phyloP scores from a whole-genome alignment of 2,329 filamentous ascomycete species.

The Talaromyces funiculosus region DNA sequence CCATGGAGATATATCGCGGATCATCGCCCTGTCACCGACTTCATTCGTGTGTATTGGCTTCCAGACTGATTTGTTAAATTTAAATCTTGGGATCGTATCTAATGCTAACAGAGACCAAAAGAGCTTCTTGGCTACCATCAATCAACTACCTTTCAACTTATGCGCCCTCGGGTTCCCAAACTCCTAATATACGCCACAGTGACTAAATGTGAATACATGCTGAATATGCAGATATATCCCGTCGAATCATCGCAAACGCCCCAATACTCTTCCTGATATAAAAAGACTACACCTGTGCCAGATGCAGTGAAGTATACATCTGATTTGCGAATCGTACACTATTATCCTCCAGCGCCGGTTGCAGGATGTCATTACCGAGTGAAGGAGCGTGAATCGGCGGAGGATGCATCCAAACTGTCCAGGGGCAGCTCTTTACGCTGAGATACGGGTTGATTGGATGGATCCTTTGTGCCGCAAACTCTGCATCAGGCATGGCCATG shows the following conservation, averaged over 20 bases:
- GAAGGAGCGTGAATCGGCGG: slow-evolving; percentile 27
- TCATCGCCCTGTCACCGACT: background rate
- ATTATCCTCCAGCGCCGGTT: slow-evolving; percentile 24
- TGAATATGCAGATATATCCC: background rate
- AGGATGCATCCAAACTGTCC: slow-evolving; percentile 36
- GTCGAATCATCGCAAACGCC: background rate
- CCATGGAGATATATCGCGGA: background rate
- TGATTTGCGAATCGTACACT: slow-evolving; percentile 28
- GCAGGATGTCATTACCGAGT: slow-evolving; percentile 30
- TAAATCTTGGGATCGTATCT: background rate
- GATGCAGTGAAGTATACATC: slow-evolving; percentile 33
- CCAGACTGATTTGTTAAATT: background rate
- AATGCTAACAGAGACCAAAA: background rate
- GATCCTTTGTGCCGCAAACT: slow-evolving; percentile 33
- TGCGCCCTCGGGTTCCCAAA: background rate
- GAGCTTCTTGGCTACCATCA: background rate
- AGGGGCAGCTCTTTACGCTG: slow-evolving; percentile 34
- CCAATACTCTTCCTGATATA: background rate
- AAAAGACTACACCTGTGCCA: background rate
- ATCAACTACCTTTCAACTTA: background rate
- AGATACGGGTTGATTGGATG: slow-evolving; percentile 32
- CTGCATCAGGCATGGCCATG: slow-evolving; percentile 23
- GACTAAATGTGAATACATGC: background rate
- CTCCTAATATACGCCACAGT: background rate
- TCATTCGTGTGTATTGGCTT: background rate